Evolutionary conservation across 345 rosid genomes (phyloP).

Genomic region (Pugionium cornutum): DNA sequence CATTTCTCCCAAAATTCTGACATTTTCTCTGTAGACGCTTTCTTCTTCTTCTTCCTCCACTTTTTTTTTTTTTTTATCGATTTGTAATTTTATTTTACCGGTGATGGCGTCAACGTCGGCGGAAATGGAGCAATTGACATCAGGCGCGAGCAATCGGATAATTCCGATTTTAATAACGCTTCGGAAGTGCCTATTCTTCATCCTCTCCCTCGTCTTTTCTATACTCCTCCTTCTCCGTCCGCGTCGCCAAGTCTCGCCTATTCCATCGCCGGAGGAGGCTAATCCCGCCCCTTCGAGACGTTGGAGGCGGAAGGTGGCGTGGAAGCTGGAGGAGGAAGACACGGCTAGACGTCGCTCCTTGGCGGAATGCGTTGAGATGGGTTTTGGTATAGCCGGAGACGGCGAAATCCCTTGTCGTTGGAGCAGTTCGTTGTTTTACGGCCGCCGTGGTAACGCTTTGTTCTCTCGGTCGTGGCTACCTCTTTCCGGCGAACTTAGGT

Average conservation of each 20-base stretch:
- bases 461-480: constrained; percentile 92
- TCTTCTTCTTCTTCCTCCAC: background rate
- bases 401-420: constrained; percentile 45
- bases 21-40: constrained; percentile 28
- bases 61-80: background rate
- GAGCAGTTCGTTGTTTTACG: constrained; percentile 61
- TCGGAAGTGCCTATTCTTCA: constrained; percentile 47
- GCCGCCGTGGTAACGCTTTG: constrained; percentile 67
- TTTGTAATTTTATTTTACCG: constrained; percentile 4
- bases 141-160: constrained; percentile 97
- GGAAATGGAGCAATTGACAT: constrained; percentile 85
- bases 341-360: constrained; percentile 74
- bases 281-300: constrained; percentile 40
- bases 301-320: constrained; percentile 49
- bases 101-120: constrained; percentile 50
- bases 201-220: constrained; percentile 56
- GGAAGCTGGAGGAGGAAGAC: constrained; percentile 88
- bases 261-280: constrained; percentile 27
- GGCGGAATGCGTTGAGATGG: constrained; percentile 70
- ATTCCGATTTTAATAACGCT: constrained; percentile 67
- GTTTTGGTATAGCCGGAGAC: constrained; percentile 39
- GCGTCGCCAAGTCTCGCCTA: constrained; percentile 47
- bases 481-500: constrained; percentile 63
- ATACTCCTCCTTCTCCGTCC: constrained; percentile 64
- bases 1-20: constrained; percentile 30